Evolutionary conservation across 2,329 filamentous ascomycete genomes (phyloP).

Genomic region (Epichloe uncinata): DNA sequence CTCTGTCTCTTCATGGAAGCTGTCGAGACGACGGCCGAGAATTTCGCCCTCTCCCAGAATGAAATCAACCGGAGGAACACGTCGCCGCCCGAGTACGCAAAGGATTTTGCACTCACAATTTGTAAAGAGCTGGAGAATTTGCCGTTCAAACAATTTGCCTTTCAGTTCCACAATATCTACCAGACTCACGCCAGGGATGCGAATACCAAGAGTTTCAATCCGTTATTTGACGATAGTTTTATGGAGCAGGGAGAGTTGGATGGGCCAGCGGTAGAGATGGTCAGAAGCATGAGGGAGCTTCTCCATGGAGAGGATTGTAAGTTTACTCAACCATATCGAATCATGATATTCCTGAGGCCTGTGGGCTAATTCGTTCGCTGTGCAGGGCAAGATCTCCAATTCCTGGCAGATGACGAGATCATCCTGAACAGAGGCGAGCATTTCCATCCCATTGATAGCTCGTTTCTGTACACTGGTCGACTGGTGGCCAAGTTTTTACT

Average conservation of each 20-base stretch:
- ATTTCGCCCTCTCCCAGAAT: conserved; percentile 37
- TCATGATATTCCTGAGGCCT: background rate
- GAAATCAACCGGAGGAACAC: conserved; percentile 31
- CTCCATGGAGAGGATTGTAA: conserved; percentile 32
- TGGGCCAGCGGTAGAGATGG: conserved; percentile 30
- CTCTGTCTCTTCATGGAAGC: conserved; percentile 47
- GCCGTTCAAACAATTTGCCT: conserved; percentile 47
- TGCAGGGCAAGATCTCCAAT: conserved; percentile 25
- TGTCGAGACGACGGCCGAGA: conserved; percentile 39
- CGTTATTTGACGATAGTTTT: conserved; percentile 32
- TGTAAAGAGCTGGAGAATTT: conserved; percentile 42
- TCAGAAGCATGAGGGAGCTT: conserved; percentile 29
- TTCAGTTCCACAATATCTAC: conserved; percentile 46
- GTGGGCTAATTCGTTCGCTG: background rate
- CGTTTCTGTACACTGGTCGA: conserved; percentile 38
- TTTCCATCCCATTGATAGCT: conserved; percentile 33
- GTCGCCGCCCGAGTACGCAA: conserved; percentile 23
- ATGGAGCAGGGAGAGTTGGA: conserved; percentile 33
- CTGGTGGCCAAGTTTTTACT: conserved; percentile 40
- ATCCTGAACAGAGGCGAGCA: conserved; percentile 31
- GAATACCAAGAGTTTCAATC: conserved; percentile 39
- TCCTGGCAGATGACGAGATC: conserved; percentile 32
- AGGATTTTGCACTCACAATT: conserved; percentile 30
- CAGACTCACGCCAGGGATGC: conserved; percentile 40
- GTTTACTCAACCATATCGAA: conserved; percentile 12